Evolutionary conservation across 495 filamentous ascomycete genomes (phyloP).

Genomic region (Trichoderma virens): DNA sequence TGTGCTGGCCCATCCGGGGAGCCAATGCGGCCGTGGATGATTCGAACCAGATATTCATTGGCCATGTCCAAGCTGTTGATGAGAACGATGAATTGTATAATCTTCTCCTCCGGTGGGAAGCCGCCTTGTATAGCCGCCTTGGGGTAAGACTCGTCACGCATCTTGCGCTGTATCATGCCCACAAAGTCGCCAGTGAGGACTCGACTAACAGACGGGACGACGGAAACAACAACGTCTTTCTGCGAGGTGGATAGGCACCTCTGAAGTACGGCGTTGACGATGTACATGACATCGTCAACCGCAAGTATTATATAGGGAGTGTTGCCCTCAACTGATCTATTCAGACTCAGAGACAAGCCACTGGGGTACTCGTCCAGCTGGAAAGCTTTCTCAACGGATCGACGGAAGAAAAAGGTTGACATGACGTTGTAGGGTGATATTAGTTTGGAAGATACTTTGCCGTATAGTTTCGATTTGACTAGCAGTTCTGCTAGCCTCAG

Average conservation of each 20-base stretch:
- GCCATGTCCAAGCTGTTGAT: conserved; percentile 92
- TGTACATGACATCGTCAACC: conserved; percentile 99
- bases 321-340: conserved; percentile 57
- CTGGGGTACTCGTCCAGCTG: conserved; percentile 92
- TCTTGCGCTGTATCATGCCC: conserved; percentile 93
- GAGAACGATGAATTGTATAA: conserved; percentile 79
- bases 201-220: conserved; percentile 71
- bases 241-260: conserved; percentile 82
- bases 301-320: conserved; percentile 90
- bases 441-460: conserved; percentile 67
- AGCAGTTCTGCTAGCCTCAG: conserved; percentile 62
- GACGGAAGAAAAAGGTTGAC: conserved; percentile 91
- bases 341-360: conserved; percentile 66
- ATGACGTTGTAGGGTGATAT: conserved; percentile 74
- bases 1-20: conserved; percentile 6
- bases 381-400: conserved; percentile 94
- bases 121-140: conserved; percentile 64
- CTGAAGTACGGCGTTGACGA: conserved; percentile 84
- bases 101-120: conserved; percentile 73
- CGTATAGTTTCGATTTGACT: conserved; percentile 60
- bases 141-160: conserved; percentile 92
- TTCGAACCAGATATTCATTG: conserved; percentile 81
- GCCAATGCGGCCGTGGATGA: conserved; percentile 60
- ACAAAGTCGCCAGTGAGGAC: conserved; percentile 92
- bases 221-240: conserved; percentile 59